phyloP scores from a whole-genome alignment of 2,329 filamentous ascomycete species.

The Fusarium sp. region DNA sequence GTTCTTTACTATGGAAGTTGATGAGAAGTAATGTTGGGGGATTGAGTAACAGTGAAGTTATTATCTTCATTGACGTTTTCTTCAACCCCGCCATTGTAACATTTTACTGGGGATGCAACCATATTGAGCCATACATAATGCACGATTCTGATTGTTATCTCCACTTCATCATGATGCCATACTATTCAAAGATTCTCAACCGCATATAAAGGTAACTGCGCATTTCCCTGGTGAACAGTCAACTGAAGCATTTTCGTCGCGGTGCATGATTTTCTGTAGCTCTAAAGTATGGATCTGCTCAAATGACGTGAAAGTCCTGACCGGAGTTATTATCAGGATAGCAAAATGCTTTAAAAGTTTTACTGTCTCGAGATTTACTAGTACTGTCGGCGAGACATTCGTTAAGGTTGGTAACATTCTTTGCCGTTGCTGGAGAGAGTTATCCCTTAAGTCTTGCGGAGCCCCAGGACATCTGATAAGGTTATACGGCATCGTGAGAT shows the following conservation, averaged over 20 bases:
- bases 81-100: not conserved
- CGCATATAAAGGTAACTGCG: no score
- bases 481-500: not conserved
- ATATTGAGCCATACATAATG: not conserved
- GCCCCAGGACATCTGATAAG: not conserved
- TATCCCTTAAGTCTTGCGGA: not conserved
- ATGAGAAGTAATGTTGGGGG: rapidly evolving
- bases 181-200: not conserved
- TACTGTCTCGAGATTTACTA: rapidly evolving
- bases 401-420: not conserved
- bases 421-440: not conserved
- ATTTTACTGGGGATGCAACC: not conserved
- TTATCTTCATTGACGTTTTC: not conserved
- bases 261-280: no score
- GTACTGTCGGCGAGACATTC: rapidly evolving
- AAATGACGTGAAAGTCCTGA: rapidly evolving
- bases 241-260: rapidly evolving
- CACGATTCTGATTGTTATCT: rapidly evolving
- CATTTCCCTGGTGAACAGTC: not conserved
- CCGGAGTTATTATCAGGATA: no score
- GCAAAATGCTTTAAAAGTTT: no score
- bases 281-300: rapidly evolving
- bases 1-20: rapidly evolving
- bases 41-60: rapidly evolving
- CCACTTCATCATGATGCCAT: conserved; percentile 9